Evolutionary conservation across 192 early-diverging fungal genomes (phyloP), one percentile per base, ranked within the genome.

Genomic region (Entomortierella chlamydospora): DNA sequence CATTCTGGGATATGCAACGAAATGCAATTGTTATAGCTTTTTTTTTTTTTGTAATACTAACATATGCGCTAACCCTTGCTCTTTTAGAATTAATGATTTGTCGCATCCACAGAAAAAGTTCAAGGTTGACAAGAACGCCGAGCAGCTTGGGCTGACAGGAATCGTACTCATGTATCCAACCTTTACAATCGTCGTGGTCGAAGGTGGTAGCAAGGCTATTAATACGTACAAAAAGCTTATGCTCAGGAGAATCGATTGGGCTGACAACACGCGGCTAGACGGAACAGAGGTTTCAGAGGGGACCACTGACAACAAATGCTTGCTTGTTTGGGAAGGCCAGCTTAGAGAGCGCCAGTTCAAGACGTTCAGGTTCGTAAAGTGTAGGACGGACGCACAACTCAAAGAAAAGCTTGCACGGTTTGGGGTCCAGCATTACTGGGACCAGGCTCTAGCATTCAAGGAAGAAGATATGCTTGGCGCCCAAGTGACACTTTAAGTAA

Each of bases 221-320:
- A 94, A 94, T 67, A 87, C 90, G 34, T 99, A 96, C 86, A 99
- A 98, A 81, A 96, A 97, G 68, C 84, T 99, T 25, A 96, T 99
- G 98, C 86, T 98, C 15, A 81, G 94, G 30, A 88, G 98, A 22
- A 98, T 99, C 68, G 91, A 99, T 76, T 99, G 98, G 98, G 83
- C 85, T 31, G 89, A 88, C 50, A 71, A 83, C 45, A 85, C 86
- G 61, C 68, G 83, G 18, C 70, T 83, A 13, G 74, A 84, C 8
- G 70, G 67, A 22, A 83, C 77, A 29, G 89, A 89, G 18, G 77
- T 80, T 2, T 64, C 77, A 12, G 77, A 82, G 22, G 61, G 26
- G 66, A 89, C 67, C 78, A 82, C 29, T 70, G 84, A 90, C 8
- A 99, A 98, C 82, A 85, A 88, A 63, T 99, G 98, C 73, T 78